These are phyloP conservation scores for Thielaviopsis ethacetica DNA, from an alignment of 2,329 filamentous ascomycete species.

Conservation along the genomic window DNA sequence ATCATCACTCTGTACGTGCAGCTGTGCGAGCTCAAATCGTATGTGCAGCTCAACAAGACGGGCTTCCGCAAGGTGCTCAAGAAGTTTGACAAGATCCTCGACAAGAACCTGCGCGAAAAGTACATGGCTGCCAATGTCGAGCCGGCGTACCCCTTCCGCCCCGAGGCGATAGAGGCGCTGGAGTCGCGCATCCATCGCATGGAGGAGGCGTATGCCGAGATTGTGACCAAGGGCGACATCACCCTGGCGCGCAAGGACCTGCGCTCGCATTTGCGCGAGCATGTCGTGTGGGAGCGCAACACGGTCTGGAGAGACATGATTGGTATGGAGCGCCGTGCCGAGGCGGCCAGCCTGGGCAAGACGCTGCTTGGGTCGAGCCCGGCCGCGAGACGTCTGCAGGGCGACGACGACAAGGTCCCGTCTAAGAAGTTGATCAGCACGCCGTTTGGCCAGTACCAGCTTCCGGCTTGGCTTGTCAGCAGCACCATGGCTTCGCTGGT, in stretches of 20 bases:
- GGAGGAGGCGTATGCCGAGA: slow-evolving; percentile 62
- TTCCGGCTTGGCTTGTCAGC: slow-evolving; percentile 72
- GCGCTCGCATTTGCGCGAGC: slow-evolving; percentile 78
- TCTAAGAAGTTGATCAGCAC: slow-evolving; percentile 56
- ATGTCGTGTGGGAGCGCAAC: slow-evolving; percentile 97
- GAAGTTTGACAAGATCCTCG: slow-evolving; percentile 94
- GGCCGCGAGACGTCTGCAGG: slow-evolving; percentile 57
- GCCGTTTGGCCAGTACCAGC: slow-evolving; percentile 59
- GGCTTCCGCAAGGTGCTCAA: slow-evolving; percentile 94
- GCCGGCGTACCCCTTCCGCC: slow-evolving; percentile 65
- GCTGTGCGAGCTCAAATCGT: slow-evolving; percentile 89
- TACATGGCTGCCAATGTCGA: slow-evolving; percentile 66
- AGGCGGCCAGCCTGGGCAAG: slow-evolving; percentile 80
- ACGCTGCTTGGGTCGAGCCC: slow-evolving; percentile 64
- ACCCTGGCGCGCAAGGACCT: slow-evolving; percentile 67
- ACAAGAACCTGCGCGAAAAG: slow-evolving; percentile 58
- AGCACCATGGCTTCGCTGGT: slow-evolving; percentile 65
- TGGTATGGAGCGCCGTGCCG: slow-evolving; percentile 85
- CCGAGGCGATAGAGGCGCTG: slow-evolving; percentile 52
- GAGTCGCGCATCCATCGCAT: slow-evolving; percentile 57
- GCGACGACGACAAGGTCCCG: slow-evolving; percentile 54
- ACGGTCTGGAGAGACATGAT: slow-evolving; percentile 99
- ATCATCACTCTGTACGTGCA: slow-evolving; percentile 78
- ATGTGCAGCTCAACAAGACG: slow-evolving; percentile 87
- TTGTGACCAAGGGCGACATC: slow-evolving; percentile 70